These are phyloP conservation scores for Ceriops decandra DNA, from an alignment of 345 rosid species.

Conservation along the genomic window DNA sequence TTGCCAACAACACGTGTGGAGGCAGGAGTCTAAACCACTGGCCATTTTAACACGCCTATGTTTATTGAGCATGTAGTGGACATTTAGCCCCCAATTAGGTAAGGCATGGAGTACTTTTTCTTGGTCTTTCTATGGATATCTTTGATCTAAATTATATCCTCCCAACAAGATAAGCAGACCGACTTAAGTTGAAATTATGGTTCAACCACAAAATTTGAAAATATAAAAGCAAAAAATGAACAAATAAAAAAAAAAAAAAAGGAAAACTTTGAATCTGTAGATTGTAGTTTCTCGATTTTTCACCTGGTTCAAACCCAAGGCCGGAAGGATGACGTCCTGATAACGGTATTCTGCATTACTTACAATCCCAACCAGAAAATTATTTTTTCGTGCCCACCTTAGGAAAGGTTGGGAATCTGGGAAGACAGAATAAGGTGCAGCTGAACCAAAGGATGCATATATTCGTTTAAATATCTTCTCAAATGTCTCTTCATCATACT, in stretches of 20 bases:
- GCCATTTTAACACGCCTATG: background rate
- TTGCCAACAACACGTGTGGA: background rate
- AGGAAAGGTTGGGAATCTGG: constrained; percentile 77
- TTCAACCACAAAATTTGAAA: too few species aligned
- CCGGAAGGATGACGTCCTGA: constrained; percentile 85
- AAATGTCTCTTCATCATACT: constrained; percentile 84
- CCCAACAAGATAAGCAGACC: too few species aligned
- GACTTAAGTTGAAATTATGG: too few species aligned
- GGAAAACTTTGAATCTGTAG: too few species aligned
- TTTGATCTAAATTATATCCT: too few species aligned
- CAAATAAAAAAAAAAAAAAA: too few species aligned
- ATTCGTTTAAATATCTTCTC: constrained; percentile 82
- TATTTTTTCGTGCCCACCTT: constrained; percentile 73
- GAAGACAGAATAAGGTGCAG: constrained; percentile 81
- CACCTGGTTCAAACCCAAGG: constrained; percentile 78
- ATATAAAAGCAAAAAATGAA: too few species aligned
- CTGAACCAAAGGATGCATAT: constrained; percentile 88
- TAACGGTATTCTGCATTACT: constrained; percentile 91
- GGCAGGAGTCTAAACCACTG: background rate
- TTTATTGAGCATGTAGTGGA: background rate
- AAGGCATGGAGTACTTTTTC: background rate
- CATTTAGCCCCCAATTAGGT: background rate
- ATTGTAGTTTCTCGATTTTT: background rate
- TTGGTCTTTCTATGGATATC: too few species aligned
- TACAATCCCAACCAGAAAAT: constrained; percentile 68